These are phyloP conservation scores for Kitagawia praeruptora DNA, from an alignment of 129 eudicot genomes.

Conservation along the genomic window DNA sequence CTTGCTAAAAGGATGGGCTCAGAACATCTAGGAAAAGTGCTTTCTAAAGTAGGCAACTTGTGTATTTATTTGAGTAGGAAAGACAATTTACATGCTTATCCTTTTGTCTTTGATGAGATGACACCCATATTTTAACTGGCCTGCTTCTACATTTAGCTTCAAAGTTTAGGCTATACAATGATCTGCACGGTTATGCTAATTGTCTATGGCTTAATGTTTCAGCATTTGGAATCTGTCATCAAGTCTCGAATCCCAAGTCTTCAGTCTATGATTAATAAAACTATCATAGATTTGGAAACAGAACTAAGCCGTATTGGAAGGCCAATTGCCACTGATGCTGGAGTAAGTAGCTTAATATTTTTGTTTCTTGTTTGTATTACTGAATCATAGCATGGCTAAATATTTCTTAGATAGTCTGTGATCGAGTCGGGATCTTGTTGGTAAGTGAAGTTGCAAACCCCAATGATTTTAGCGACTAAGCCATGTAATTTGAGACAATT, in stretches of 20 bases:
- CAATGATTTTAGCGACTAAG: background rate
- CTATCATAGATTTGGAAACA: slow-evolving; percentile 44
- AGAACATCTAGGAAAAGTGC: slow-evolving; percentile 16
- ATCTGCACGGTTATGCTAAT: background rate
- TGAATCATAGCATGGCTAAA: background rate
- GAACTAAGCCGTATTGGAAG: slow-evolving; percentile 59
- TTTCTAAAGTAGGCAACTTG: slow-evolving; percentile 10
- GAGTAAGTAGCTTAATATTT: slow-evolving; percentile 26
- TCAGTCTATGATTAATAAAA: slow-evolving; percentile 79
- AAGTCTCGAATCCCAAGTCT: slow-evolving; percentile 94
- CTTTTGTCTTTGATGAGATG: background rate
- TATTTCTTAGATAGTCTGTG: background rate
- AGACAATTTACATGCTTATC: background rate
- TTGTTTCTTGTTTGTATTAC: background rate
- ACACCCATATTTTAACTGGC: background rate
- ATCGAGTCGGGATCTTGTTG: background rate
- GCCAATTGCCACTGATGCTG: slow-evolving; percentile 56
- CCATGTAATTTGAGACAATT: background rate
- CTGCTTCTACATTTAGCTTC: background rate
- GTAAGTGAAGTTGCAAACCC: background rate
- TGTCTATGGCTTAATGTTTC: slow-evolving; percentile 17
- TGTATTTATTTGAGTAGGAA: background rate
- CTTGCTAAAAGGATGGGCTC: slow-evolving; percentile 14
- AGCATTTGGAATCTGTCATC: slow-evolving; percentile 90
- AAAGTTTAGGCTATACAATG: background rate